These are phyloP conservation scores for Smallanthus sonchifolius DNA, from an alignment of 129 eudicot species.

Conservation along the genomic window DNA sequence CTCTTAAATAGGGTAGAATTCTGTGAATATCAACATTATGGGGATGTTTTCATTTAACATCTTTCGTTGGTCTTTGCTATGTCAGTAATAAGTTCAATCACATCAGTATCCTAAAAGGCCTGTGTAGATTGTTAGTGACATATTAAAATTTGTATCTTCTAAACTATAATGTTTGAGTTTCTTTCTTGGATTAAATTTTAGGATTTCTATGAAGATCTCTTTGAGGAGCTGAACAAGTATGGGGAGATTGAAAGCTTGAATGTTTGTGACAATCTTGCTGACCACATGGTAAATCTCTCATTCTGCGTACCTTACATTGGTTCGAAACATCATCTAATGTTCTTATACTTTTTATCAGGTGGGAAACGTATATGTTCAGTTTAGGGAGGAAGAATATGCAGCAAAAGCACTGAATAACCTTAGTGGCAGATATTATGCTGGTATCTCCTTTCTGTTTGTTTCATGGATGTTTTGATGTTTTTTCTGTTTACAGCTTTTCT, in stretches of 20 bases:
- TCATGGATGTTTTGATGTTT: not conserved
- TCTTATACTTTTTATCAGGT: conserved; percentile 37
- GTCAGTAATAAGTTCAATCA: not conserved
- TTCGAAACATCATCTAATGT: not conserved
- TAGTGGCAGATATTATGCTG: conserved; percentile 74
- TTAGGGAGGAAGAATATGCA: conserved; percentile 84
- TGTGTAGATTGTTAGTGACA: not conserved
- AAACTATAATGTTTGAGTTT: not conserved
- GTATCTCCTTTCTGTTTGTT: conserved; percentile 21
- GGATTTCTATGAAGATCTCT: conserved; percentile 90
- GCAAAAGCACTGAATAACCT: conserved; percentile 66
- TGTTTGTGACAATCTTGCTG: conserved; percentile 86
- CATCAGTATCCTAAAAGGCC: not conserved
- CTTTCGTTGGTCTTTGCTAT: not conserved
- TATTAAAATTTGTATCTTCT: not conserved
- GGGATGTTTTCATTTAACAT: not conserved
- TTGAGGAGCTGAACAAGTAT: conserved; percentile 86
- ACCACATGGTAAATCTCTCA: conserved; percentile 33
- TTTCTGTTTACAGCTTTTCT: not conserved
- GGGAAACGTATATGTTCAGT: conserved; percentile 82
- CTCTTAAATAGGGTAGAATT: too few relatives aligned
- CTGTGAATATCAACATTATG: not conserved
- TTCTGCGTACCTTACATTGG: not conserved
- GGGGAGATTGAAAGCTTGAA: conserved; percentile 93
- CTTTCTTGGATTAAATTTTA: conserved; percentile 5